These are phyloP conservation scores for Yamadazyma ubonensis DNA, from an alignment of 805 yeast species.

Conservation along the genomic window DNA sequence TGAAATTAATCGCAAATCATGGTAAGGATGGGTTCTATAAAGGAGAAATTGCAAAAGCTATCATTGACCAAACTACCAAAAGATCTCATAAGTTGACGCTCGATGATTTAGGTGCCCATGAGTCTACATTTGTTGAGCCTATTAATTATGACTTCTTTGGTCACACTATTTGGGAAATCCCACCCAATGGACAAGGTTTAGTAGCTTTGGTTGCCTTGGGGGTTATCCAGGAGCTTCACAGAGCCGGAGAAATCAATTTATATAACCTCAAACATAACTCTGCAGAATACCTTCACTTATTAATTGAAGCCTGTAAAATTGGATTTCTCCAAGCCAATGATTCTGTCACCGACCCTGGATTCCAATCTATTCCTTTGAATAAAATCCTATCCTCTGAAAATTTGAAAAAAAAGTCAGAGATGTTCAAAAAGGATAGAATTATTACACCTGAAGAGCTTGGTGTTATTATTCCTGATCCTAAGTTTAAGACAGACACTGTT, in stretches of 20 bases:
- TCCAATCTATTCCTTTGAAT: constrained; percentile 36
- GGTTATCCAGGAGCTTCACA: constrained; percentile 54
- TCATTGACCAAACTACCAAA: constrained; percentile 50
- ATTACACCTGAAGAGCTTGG: constrained; percentile 40
- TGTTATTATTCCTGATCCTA: constrained; percentile 57
- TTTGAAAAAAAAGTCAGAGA: constrained; percentile 48
- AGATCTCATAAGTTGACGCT: constrained; percentile 57
- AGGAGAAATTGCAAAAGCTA: constrained; percentile 68
- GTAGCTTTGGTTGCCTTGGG: constrained; percentile 75
- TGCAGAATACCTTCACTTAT: constrained; percentile 62
- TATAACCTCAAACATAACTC: constrained; percentile 58
- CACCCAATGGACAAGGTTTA: constrained; percentile 82
- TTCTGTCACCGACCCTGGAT: constrained; percentile 62
- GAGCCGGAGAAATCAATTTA: constrained; percentile 41
- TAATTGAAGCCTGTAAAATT: constrained; percentile 70
- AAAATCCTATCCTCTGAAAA: constrained; percentile 49
- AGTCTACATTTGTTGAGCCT: constrained; percentile 65
- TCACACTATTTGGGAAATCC: constrained; percentile 69
- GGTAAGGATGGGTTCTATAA: constrained; percentile 70
- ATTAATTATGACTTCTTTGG: constrained; percentile 53
- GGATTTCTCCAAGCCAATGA: constrained; percentile 76
- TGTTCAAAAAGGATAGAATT: constrained; percentile 41
- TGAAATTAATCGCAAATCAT: constrained; percentile 48
- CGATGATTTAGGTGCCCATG: constrained; percentile 58
- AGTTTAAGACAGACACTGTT: constrained; percentile 66